phyloP scores from a whole-genome alignment of 2,329 filamentous ascomycete genomes.

The Chaetomium strumarium region DNA sequence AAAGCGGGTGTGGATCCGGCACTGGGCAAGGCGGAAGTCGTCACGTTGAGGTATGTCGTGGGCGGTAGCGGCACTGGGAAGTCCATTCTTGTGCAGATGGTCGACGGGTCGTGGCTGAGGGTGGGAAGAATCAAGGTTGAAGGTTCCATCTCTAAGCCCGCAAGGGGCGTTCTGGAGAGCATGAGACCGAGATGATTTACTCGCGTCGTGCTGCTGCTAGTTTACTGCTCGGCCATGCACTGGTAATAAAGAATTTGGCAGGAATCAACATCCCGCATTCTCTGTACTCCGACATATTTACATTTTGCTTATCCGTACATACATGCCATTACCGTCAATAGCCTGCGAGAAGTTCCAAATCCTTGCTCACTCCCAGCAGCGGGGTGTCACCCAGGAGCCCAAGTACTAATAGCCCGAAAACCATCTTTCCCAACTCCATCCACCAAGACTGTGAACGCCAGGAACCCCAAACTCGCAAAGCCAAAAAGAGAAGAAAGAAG shows the following conservation, averaged over 20 bases:
- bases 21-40: neutral
- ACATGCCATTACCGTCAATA: too few relatives aligned
- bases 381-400: too few relatives aligned
- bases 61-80: neutral
- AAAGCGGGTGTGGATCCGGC: neutral
- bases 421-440: neutral
- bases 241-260: too few relatives aligned
- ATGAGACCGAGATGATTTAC: too few relatives aligned
- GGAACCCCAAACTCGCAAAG: neutral
- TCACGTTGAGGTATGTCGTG: constrained; percentile 13
- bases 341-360: neutral
- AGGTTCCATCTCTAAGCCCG: constrained; percentile 28
- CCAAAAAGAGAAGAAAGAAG: neutral
- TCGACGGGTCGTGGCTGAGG: constrained; percentile 21
- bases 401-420: neutral
- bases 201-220: too few relatives aligned
- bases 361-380: neutral
- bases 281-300: too few relatives aligned
- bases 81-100: constrained; percentile 7
- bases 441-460: neutral
- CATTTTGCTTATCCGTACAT: too few relatives aligned
- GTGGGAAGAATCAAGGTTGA: constrained; percentile 32
- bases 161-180: constrained; percentile 24
- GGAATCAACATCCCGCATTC: too few relatives aligned
- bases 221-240: too few relatives aligned